Evolutionary conservation across 2,329 filamentous ascomycete genomes (phyloP), one percentile per base, ranked within the genome.

Genomic region (Apiospora pterosperma): DNA sequence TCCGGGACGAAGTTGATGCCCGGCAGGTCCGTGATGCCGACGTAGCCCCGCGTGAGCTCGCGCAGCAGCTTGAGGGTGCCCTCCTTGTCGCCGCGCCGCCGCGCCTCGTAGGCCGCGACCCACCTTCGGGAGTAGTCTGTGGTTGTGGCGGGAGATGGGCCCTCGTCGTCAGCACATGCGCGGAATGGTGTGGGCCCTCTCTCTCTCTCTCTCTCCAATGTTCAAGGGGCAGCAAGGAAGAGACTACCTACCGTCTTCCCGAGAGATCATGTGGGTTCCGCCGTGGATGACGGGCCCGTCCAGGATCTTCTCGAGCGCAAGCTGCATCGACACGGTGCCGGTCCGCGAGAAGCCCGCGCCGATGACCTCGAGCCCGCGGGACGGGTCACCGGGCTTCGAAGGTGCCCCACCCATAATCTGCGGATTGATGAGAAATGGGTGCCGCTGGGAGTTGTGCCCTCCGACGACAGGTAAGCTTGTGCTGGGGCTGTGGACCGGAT

Each of bases 231-330:
- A 19, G 25, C 16, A 19, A 28, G 12, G 23, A 19, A 34, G 44
- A 8, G 38, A 14, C 14, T 31, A 63, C 68, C 23, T 67, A 78
- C 77, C 71, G 36, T 79, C 76, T 64, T 79, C 74, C 25, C 76
- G 73, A 1, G 71, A 66, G 10, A 78, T 65, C 5, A 78, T 67
- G 48, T 77, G 75, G 1, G 74, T 83, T 28, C 83, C 83, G 61
- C 81, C 80, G 66, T 85, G 83, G 69, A 82, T 79, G 52, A 81
- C 77, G 3, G 83, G 83, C 0, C 80, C 82, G 41, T 81, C 70
- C 6, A 84, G 78, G 4, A 85, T 76, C 64, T 78, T 80, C 65
- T 76, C 77, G 10, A 85, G 72, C 1, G 83, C 83, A 42, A 78
- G 68, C 38, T 79, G 79, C 75, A 84, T 81, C 28, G 84, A 84